Base-by-base conservation (phyloP, 441 rosid genomes). In the Euphorbia celastroides region DNA sequence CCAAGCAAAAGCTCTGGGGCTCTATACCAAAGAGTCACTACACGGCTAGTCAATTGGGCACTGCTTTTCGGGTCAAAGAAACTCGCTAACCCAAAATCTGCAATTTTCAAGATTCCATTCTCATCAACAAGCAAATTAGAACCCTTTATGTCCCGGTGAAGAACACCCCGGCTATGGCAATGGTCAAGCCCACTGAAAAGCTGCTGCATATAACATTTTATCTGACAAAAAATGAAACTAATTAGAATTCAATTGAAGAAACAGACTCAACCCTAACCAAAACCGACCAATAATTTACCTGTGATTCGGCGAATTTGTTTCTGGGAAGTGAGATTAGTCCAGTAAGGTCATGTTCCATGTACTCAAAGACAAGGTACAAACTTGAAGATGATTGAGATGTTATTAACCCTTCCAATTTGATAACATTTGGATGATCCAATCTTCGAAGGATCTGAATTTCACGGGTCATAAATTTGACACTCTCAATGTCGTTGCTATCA, bases 1-100 rank as follows among this genome's bases (percentile, higher is more conserved):
- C 98, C 97, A 65, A 93, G 90, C 70, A 93, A 80, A 72, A 93
- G 98, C 71, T 93, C 97, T 0, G 98, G 98, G 30, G 97, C 97
- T 73, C 97, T 83, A 77, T 93, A 93, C 98, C 98, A 93, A 56
- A 93, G 91, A 27, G 97, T 93, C 75, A 93, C 94, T 34, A 93
- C 98, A 31, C 90, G 96, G 75, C 94, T 92, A 14, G 97, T 94
- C 86, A 89, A 69, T 8, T 83, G 83, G 63, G 66, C 73, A 30
- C 58, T 79, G 41, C 84, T 72, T 8, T 70, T 73, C 57, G 97
- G 90, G 67, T 88, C 70, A 32, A 81, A 90, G 76, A 82, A 78
- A 65, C 85, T 89, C 0, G 99, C 96, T 60, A 94, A 76, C 41
- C 99, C 99, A 31, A 94, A 94, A 77, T 94, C 99, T 1, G 96